Base-by-base conservation (phyloP, 2,329 filamentous ascomycete genomes). In the Microsporum audouinii region DNA sequence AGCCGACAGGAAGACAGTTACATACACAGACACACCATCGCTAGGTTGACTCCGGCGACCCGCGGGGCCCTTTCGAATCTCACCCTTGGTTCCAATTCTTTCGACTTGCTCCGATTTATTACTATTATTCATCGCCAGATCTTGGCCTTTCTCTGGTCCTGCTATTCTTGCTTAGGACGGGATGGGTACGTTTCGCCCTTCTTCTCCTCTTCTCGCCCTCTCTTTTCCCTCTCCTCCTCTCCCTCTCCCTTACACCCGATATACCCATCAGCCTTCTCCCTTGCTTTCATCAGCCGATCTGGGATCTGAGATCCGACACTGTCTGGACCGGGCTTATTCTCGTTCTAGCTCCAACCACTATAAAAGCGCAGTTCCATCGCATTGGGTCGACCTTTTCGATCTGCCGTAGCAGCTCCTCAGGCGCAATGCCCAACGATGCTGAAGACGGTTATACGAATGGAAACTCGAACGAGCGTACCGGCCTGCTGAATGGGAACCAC, bases 341-440 rank as follows among this genome's bases (percentile, higher is more conserved):
- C 34, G 31, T 33, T 38, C 31, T 60, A 66, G 66, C 64, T 65
- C 58, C 63, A 12, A 57, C 63, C 23, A 51, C 57, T 51, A 61
- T 67, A 29, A 60, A 58, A 36, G 59, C 62, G 12, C 57, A 66
- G 49, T 64, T 68, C 60, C 63, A 61, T 34, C 65, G 63, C 41
- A 58, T 66, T 41, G 63, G 61, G 34, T 53, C 59, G 12, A 57
- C 56, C 17, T 61, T 57, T 29, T 56, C 60, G 29, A 29, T 27
- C 45, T 23, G 33, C 43, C 59, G 38, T 23, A 23, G 17, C 58
- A 58, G 34, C 27, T 41, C 61, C 7, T n/a, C 43, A 38, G 59
- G 56, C 23, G 41, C 61, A 29, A 66, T 64, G 65, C 57, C 60
- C 36, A 34, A 49, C 58, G 58, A 59, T 10, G 33, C 58, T n/a